These are phyloP conservation scores for Silene coronaria DNA, from an alignment of 179 eudicot species.

Conservation along the genomic window DNA sequence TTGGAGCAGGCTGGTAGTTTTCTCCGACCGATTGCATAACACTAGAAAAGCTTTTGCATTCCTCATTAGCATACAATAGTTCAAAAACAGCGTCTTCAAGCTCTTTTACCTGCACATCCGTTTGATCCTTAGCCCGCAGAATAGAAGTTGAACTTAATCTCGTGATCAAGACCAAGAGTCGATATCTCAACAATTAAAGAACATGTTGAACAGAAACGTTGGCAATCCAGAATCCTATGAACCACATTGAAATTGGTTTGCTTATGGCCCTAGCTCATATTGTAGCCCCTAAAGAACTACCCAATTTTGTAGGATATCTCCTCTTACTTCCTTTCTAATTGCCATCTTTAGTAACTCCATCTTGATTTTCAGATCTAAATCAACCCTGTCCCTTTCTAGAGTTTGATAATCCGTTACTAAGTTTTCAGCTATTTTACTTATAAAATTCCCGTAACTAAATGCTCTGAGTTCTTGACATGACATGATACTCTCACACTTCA, in stretches of 20 bases:
- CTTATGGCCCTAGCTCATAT: too few relatives aligned
- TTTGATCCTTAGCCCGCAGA: constrained; percentile 1
- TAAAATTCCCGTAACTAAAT: too few relatives aligned
- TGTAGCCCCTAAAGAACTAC: neutral
- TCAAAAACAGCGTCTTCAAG: constrained; percentile 58
- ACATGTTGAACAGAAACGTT: neutral
- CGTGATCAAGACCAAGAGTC: constrained; percentile 2
- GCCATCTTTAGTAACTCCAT: neutral
- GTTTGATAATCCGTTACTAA: too few relatives aligned
- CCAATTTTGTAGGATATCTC: neutral
- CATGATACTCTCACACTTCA: too few relatives aligned
- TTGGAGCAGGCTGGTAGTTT: constrained; percentile 42
- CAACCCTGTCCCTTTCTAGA: too few relatives aligned
- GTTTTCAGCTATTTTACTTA: too few relatives aligned
- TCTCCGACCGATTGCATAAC: constrained; percentile 55
- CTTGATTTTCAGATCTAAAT: too few relatives aligned
- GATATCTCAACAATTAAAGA: constrained; percentile 1
- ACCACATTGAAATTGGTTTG: neutral
- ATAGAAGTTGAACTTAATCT: neutral
- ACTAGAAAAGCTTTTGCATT: constrained; percentile 42
- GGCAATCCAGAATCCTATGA: neutral
- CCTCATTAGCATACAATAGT: constrained; percentile 51
- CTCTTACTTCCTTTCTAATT: neutral
- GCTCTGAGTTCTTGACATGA: too few relatives aligned
- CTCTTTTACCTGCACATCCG: constrained; percentile 56